Evolutionary conservation across 768 basidiomycete species (phyloP), one percentile per base, ranked within the genome.

Genomic region (Crassisporium funariophilum): DNA sequence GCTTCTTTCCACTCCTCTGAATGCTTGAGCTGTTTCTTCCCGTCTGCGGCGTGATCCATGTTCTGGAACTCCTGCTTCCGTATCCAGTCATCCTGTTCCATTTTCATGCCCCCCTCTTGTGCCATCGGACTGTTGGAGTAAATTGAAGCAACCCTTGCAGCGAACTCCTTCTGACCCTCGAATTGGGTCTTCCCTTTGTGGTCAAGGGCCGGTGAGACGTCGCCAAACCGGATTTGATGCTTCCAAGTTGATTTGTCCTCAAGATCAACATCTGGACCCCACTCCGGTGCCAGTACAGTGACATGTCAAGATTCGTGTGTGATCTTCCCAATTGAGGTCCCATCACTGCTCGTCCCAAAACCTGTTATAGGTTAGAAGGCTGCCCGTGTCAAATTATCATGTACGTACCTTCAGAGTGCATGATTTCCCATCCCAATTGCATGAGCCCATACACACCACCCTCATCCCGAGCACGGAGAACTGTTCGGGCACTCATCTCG

Each of bases 1-100:
- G 51, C 46, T 12, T 41, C 17, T 41, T 52, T 45, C 22, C 47
- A 41, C 29, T 57, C 44, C 40, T 55, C 53, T 19, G 44, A 49
- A 13, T 55, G 35, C 4, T 47, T 29, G 3, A 50, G 39, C 13
- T 53, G 44, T 44, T 63, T 61, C 49, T 62, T 66, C 23, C 61
- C 63, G 33, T 67, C 67, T 13, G 48, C 50, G 1, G 62, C 64
- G 47, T 67, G 67, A 44, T 68, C 65, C 21, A 52, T 54, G 21
- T 47, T 50, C 20, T 61, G 47, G 4, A 56, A 57, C 19, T 46
- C 55, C 25, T 61, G 33, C 38, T 60, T 61, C 7, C 17, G 19
- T 4, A 48, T 34, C 39, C 56, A 58, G 17, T 60, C 53, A 13
- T 49, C 33, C n/a, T 29, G n/a, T 12, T 44, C 49, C 36, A 57